Evolutionary conservation across 2,329 filamentous ascomycete species (phyloP).

Genomic region (Talaromyces sp.): DNA sequence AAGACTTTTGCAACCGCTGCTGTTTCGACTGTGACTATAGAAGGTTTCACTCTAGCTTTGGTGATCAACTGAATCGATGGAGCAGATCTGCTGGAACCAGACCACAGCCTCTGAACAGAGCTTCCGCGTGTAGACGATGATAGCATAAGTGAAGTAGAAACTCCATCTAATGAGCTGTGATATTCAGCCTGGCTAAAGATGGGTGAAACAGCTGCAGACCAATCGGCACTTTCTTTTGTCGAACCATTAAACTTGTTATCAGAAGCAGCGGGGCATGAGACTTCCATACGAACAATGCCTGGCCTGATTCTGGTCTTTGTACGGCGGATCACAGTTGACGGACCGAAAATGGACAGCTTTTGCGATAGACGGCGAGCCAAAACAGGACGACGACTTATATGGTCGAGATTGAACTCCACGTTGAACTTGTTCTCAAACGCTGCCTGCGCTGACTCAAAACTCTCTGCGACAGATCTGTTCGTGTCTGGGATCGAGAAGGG

Average conservation of each 20-base stretch:
- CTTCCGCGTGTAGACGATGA: conserved; percentile 11
- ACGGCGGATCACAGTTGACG: conserved; percentile 39
- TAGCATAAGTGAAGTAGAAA: conserved; percentile 20
- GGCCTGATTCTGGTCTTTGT: conserved; percentile 30
- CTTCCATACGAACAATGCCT: conserved; percentile 24
- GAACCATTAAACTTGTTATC: conserved; percentile 25
- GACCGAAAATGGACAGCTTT: conserved; percentile 36
- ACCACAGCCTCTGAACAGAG: background rate
- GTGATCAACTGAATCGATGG: conserved; percentile 14
- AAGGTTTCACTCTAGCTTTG: conserved; percentile 21
- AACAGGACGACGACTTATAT: conserved; percentile 18
- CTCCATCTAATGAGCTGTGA: conserved; percentile 30
- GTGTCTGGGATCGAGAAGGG: background rate
- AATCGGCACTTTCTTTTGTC: conserved; percentile 29
- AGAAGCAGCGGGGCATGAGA: conserved; percentile 12
- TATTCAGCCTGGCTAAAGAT: conserved; percentile 29
- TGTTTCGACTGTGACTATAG: conserved; percentile 64
- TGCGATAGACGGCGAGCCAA: conserved; percentile 32
- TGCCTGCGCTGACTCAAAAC: background rate
- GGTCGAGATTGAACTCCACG: background rate
- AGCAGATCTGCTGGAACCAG: conserved; percentile 4
- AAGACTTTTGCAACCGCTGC: conserved; percentile 77
- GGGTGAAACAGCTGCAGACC: conserved; percentile 29
- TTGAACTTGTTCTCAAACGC: background rate
- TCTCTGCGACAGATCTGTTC: background rate